Conservation (phyloP, 202 grass and related monocot species). For the Bolboschoenoplectus hybrid region DNA sequence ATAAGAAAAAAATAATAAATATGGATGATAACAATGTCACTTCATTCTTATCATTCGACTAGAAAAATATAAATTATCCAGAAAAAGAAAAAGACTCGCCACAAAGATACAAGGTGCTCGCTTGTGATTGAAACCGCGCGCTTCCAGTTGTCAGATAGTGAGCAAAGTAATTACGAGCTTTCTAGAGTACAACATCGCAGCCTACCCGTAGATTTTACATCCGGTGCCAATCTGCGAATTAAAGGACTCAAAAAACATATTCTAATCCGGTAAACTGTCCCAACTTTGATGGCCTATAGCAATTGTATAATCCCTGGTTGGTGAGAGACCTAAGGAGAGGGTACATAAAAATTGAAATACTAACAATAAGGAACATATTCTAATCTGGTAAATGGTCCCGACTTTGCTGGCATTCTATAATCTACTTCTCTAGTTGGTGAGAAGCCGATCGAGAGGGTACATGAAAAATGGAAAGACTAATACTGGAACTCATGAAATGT, state of each 20-base stretch:
- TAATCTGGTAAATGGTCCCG: background rate
- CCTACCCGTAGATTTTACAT: no score
- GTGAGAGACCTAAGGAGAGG: background rate
- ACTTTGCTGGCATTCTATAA: constrained; percentile 21
- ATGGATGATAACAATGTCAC: background rate
- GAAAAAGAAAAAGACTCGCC: background rate
- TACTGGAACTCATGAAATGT: background rate
- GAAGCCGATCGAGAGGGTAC: background rate
- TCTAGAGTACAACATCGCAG: background rate
- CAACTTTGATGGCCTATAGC: background rate
- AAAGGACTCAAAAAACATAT: background rate
- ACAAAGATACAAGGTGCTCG: background rate
- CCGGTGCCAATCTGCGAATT: background rate
- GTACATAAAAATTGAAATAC: background rate
- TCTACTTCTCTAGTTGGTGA: background rate
- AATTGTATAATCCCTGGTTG: background rate
- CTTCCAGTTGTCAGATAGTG: no score
- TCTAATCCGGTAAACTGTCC: background rate
- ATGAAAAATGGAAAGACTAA: background rate
- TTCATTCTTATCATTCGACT: background rate
- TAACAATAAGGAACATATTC: background rate
- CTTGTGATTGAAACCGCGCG: background rate
- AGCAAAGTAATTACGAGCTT: no score
- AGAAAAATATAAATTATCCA: no score
- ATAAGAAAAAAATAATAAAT: background rate